Base-by-base conservation (phyloP, 2,329 filamentous ascomycete species). In the Fusarium sp. region DNA sequence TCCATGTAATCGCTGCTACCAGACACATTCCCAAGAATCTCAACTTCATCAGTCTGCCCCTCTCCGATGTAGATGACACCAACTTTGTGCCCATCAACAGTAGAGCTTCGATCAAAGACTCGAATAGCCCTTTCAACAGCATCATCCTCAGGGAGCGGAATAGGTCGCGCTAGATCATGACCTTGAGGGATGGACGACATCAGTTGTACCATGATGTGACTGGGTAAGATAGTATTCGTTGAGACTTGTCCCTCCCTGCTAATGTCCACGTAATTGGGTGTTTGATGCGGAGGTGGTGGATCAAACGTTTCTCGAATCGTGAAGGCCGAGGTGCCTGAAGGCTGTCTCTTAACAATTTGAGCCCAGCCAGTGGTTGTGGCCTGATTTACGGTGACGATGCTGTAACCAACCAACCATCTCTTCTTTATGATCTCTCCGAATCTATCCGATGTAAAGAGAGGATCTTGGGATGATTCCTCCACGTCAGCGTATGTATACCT, bases 61-160 rank as follows among this genome's bases (percentile, higher is more conserved):
- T 97, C 92, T 60, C 93, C 94, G 71, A 98, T 92, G 81, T 98
- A 99, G 44, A 99, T 91, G 27, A 99, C 92, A 21, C 96, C 96
- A 45, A 97, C 92, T 82, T 97, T 98, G 85, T 98, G 94, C 11
- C 94, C 94, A 81, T 99, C 96, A 9, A 99, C 92, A 14, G 94
- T 95, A 41, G 95, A 92, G 73, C 90, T 97, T 37, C 92, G 90
- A 81, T 99, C 96, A 80, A 99, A 97, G 18, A 90, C 86, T 41
- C 89, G 88, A 42, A 99, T 91, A 2, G 94, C 92, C 73, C 95
- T 90, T 41, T 90, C 87, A 5, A 92, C 90, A 37, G 88, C 87
- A 21, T 94, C 92, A 65, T 92, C 87, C 33, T 86, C 83, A 1
- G 94, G 94, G 11, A 98, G 86, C 0, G 91, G 90, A 49, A 98